phyloP scores from a whole-genome alignment of 2,329 filamentous ascomycete species.

The Aureobasidium leucospermi region DNA sequence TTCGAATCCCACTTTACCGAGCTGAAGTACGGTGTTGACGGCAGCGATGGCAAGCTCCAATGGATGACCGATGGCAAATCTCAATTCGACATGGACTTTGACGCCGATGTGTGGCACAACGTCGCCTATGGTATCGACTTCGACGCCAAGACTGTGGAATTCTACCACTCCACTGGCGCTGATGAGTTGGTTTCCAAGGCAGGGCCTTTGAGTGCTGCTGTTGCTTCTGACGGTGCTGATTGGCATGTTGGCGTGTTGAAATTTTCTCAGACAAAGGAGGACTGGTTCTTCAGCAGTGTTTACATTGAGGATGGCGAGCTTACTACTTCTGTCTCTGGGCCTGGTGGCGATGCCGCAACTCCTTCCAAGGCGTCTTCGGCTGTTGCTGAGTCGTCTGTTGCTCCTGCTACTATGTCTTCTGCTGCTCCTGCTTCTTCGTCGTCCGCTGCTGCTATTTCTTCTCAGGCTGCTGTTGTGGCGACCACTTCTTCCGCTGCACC shows the following conservation, averaged over 20 bases:
- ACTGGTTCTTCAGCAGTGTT: slow-evolving; percentile 65
- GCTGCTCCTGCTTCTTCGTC: background rate
- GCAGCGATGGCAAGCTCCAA: slow-evolving; percentile 36
- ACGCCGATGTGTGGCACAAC: slow-evolving; percentile 64
- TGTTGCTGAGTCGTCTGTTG: background rate
- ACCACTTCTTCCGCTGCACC: background rate
- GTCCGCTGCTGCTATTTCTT: background rate
- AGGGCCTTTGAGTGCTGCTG: slow-evolving; percentile 51
- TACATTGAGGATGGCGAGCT: slow-evolving; percentile 57
- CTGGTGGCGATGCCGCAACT: slow-evolving; percentile 1
- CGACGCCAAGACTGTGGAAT: slow-evolving; percentile 50
- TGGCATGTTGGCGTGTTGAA: slow-evolving; percentile 67
- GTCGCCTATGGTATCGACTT: slow-evolving; percentile 70
- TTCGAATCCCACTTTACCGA: slow-evolving; percentile 69
- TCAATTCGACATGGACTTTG: slow-evolving; percentile 57
- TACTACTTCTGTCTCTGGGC: slow-evolving; percentile 22
- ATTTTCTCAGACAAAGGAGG: slow-evolving; percentile 54
- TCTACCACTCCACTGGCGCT: slow-evolving; percentile 62
- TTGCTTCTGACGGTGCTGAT: slow-evolving; percentile 59
- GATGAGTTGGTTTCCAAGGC: slow-evolving; percentile 52
- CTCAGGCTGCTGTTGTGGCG: background rate
- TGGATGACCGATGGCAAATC: slow-evolving; percentile 57
- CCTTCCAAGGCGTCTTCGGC: slow-evolving; percentile 3
- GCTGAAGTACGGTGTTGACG: slow-evolving; percentile 57
- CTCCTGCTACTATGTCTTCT: background rate